Conservation (phyloP, 331 rosid genomes). For the Dryas integrifolia region DNA sequence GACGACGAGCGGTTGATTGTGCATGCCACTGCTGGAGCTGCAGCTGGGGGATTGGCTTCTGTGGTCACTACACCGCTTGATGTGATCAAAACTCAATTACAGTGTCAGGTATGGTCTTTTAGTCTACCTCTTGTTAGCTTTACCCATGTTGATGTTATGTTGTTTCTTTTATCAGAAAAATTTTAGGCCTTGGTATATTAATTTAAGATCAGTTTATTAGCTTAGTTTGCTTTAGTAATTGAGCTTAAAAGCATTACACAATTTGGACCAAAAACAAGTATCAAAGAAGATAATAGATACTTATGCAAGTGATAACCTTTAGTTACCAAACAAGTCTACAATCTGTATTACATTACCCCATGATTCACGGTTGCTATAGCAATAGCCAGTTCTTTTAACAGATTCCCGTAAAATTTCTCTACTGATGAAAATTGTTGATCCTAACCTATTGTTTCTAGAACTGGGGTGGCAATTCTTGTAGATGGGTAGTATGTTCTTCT, state of each 20-base stretch:
- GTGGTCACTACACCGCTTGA: slow-evolving; percentile 82
- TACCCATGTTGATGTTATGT: too few relatives aligned
- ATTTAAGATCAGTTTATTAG: not conserved
- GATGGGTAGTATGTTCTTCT: not conserved
- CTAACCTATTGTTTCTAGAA: not conserved
- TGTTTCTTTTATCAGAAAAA: not conserved
- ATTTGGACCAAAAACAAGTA: not conserved
- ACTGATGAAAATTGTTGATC: not conserved
- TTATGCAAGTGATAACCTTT: not conserved
- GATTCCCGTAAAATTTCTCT: too few relatives aligned
- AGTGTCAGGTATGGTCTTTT: slow-evolving; percentile 68
- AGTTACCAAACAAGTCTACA: not conserved
- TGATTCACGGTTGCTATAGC: not conserved
- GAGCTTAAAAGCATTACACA: not conserved
- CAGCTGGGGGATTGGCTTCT: slow-evolving; percentile 88
- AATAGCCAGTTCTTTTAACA: too few relatives aligned
- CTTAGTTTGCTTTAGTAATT: slow-evolving; percentile 2
- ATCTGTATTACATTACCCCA: too few relatives aligned
- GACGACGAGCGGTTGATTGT: slow-evolving; percentile 69
- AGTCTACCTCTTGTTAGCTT: too few relatives aligned
- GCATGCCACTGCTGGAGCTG: slow-evolving; percentile 97
- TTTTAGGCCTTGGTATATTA: not conserved
- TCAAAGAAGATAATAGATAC: not conserved
- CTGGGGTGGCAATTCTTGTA: not conserved
- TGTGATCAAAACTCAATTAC: slow-evolving; percentile 92